Evolutionary conservation across 331 rosid genomes (phyloP), one percentile per base, ranked within the genome.

Genomic region (Saraca asoca): DNA sequence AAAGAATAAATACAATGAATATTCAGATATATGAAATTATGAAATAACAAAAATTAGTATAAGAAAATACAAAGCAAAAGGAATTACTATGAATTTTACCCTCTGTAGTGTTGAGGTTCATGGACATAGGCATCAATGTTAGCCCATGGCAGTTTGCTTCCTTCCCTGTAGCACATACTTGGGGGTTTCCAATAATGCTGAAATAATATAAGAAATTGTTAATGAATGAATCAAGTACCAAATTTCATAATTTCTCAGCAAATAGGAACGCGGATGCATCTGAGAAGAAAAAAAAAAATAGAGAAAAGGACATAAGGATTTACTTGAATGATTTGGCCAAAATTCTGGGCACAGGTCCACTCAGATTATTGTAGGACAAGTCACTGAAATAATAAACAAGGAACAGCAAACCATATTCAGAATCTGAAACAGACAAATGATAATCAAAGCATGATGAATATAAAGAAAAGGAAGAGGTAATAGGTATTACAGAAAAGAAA

Each of bases 171-270:
- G 77, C 70, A 17, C 88, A 83, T 54, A 83, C 72, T 13, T 71
- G 74, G 15, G 88, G 85, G 52, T 83, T 83, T 33, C 88, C 88
- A 60, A 80, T 58, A 68, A 80, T 75, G 81, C 88, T 83, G 85
- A 73, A 70, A 77, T 3, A 49, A 64, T 3, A 42, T 16, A 66
- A 7, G 5, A 9, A 64, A 71, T 37, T 10, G 35, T n/a, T 5
- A 5, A 39, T 35, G 24, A 20, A 34, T 12, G 31, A 24, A 35
- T 63, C 48, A 54, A 52, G 50, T 15, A 19, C 58, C 39, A 43
- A 68, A 37, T 35, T 71, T 68, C 62, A 11, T 4, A 52, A 11
- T 70, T 70, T 51, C 53, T 42, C 42, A 10, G 41, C 50, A 54
- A 44, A 12, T 29, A 67, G 19, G 38, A 70, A 56, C 18, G 42